phyloP scores from a whole-genome alignment of 495 filamentous ascomycete genomes.

The Penicillium goetzii region DNA sequence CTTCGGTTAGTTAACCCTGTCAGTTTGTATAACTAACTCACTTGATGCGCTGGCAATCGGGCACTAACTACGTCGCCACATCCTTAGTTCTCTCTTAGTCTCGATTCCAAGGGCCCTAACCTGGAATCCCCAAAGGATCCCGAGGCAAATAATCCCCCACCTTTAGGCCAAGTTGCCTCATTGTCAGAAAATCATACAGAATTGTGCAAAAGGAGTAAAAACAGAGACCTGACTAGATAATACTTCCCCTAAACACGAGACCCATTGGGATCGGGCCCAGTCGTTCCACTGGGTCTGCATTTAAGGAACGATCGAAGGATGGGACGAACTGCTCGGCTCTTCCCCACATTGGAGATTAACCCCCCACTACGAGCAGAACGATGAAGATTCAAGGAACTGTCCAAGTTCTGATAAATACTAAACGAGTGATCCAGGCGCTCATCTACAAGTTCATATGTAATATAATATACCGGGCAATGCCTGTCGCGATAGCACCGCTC shows the following conservation, averaged over 20 bases:
- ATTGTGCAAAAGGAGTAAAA: neutral
- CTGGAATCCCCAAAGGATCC: neutral
- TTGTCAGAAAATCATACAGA: neutral
- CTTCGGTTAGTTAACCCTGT: neutral
- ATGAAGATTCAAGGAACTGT: neutral
- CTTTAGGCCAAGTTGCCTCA: neutral
- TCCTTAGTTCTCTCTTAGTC: neutral
- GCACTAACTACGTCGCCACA: conserved; percentile 5
- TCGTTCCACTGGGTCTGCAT: conserved; percentile 17
- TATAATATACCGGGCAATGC: neutral
- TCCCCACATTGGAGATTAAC: conserved; percentile 6
- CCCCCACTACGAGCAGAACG: neutral
- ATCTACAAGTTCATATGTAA: neutral
- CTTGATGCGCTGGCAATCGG: conserved; percentile 18
- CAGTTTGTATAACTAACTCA: neutral
- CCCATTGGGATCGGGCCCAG: conserved; percentile 16
- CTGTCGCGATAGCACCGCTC: neutral
- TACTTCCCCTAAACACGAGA: neutral
- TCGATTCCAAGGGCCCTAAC: neutral
- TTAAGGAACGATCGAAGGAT: conserved; percentile 20
- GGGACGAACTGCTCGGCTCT: conserved; percentile 19
- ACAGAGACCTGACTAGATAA: neutral
- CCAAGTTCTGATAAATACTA: no score
- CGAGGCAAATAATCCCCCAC: neutral
- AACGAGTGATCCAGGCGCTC: neutral